phyloP scores from a whole-genome alignment of 768 basidiomycete species.

The Amanita pallidorosea region DNA sequence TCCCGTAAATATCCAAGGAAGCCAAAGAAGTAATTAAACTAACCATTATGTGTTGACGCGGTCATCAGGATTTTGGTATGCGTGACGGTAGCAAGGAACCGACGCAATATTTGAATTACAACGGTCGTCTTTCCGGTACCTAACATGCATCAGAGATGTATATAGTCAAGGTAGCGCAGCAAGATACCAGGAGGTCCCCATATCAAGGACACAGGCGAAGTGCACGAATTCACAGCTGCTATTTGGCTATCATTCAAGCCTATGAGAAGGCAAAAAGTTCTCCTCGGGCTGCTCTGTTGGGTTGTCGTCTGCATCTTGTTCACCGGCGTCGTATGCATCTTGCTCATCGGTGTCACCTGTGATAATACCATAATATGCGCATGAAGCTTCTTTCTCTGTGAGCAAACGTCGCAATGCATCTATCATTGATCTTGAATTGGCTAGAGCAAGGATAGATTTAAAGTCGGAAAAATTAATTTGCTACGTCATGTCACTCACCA shows the following conservation, averaged over 20 bases:
- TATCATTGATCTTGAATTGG: slow-evolving; percentile 56
- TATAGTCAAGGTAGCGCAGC: background rate
- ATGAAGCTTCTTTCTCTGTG: slow-evolving; percentile 30
- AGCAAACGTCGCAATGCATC: slow-evolving; percentile 45
- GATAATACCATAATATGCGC: slow-evolving; percentile 39
- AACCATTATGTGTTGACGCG: slow-evolving; percentile 62
- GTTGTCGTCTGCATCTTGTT: background rate
- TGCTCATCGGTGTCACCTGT: slow-evolving; percentile 14
- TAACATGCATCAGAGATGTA: slow-evolving; percentile 11
- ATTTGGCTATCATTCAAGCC: slow-evolving; percentile 46
- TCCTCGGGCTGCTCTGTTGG: background rate
- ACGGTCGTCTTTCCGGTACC: slow-evolving; percentile 69
- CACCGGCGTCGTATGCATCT: background rate
- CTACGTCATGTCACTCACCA: slow-evolving; percentile 21
- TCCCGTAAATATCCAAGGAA: background rate
- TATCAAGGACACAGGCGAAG: slow-evolving; percentile 39
- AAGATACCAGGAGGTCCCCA: slow-evolving; percentile 57
- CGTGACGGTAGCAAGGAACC: slow-evolving; percentile 18
- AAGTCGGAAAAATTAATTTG: background rate
- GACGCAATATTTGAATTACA: slow-evolving; percentile 47
- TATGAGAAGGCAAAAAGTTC: slow-evolving; percentile 4
- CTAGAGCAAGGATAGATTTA: slow-evolving; percentile 16
- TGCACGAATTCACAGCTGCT: slow-evolving; percentile 34
- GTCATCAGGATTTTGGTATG: slow-evolving; percentile 51
- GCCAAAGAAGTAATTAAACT: background rate